phyloP scores from a whole-genome alignment of 2,329 filamentous ascomycete genomes.

The Epichloe scottii region DNA sequence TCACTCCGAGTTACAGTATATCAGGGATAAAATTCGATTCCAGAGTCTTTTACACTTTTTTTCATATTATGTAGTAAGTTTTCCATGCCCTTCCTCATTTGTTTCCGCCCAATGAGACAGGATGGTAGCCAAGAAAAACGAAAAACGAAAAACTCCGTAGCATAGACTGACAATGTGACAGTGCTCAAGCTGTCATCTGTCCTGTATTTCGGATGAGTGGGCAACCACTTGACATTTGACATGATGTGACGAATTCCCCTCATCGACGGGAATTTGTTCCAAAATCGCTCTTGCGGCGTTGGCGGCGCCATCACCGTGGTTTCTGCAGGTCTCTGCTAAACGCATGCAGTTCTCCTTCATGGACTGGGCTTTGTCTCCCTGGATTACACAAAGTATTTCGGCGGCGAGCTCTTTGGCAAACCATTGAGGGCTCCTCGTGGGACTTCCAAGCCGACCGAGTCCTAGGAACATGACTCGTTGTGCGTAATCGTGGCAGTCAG shows the following conservation, averaged over 20 bases:
- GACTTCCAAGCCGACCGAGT: constrained; percentile 21
- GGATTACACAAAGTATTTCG: not conserved
- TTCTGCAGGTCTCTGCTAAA: not conserved
- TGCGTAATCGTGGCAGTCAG: constrained; percentile 33
- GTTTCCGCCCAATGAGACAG: no score
- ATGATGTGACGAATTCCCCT: not conserved
- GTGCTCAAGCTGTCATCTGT: no score
- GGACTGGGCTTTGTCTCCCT: not conserved
- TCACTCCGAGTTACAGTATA: no score
- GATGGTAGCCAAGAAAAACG: no score
- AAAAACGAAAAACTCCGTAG: no score
- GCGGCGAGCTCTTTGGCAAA: not conserved
- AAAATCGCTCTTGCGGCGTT: not conserved
- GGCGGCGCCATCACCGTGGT: not conserved
- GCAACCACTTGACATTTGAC: no score
- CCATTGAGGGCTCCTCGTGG: constrained; percentile 12
- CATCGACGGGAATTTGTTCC: not conserved
- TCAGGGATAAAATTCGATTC: no score
- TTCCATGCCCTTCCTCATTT: no score
- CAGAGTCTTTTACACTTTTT: no score
- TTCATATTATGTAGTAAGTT: no score
- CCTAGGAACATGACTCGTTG: constrained; percentile 29
- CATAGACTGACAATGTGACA: no score
- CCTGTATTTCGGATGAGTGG: no score
- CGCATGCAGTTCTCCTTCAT: not conserved